Evolutionary conservation across 106 monocot genomes (phyloP).

Genomic region (Dendrobium chrysotoxum): DNA sequence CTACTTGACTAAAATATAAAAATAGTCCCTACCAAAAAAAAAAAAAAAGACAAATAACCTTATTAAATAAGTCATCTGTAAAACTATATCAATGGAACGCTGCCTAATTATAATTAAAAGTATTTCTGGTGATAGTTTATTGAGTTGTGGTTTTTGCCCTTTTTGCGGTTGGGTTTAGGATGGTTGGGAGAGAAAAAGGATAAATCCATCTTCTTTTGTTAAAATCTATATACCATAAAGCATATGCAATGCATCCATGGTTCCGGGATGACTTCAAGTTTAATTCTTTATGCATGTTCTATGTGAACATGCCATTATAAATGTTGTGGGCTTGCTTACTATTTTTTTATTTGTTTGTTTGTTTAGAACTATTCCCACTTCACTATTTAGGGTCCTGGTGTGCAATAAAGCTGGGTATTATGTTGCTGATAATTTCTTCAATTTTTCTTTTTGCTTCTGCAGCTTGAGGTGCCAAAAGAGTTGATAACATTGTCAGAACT

Average conservation of each 20-base stretch:
- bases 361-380: not conserved
- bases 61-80: not conserved
- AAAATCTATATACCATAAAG: not conserved
- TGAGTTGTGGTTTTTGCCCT: not conserved
- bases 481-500: slow-evolving; percentile 58
- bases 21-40: no score
- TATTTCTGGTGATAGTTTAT: not conserved
- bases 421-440: slow-evolving; percentile 13
- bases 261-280: not conserved
- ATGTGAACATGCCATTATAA: not conserved
- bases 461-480: slow-evolving; percentile 96
- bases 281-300: not conserved
- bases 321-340: not conserved
- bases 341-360: not conserved
- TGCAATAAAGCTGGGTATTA: not conserved
- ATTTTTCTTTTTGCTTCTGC: slow-evolving; percentile 10
- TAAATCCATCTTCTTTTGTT: not conserved
- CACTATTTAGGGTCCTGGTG: not conserved
- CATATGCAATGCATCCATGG: not conserved
- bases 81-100: not conserved
- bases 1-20: no score
- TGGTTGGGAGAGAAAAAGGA: not conserved
- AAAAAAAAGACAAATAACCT: not conserved
- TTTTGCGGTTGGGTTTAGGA: not conserved
- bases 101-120: not conserved